These are phyloP conservation scores for Phylloporus rhodoxanthus DNA, from an alignment of 768 basidiomycete species.

Conservation along the genomic window DNA sequence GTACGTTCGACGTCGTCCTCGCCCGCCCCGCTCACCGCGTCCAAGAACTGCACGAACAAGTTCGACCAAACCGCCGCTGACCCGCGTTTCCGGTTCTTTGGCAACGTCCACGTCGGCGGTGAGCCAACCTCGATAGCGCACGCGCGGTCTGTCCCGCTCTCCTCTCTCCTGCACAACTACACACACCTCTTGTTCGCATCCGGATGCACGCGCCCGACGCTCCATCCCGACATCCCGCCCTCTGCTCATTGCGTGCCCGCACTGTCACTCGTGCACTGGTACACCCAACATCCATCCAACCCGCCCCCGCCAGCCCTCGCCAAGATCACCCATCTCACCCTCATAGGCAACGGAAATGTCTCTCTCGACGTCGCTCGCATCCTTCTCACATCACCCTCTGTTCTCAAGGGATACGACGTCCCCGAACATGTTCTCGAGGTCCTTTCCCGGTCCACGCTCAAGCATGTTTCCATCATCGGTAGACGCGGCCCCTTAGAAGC, in stretches of 20 bases:
- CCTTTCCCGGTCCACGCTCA: constrained; percentile 55
- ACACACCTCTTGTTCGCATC: constrained; percentile 83
- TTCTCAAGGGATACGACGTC: constrained; percentile 69
- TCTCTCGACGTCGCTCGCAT: constrained; percentile 90
- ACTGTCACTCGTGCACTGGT: constrained; percentile 88
- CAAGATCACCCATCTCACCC: constrained; percentile 60
- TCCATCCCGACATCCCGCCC: constrained; percentile 49
- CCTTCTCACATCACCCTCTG: constrained; percentile 63
- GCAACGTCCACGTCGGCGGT: constrained; percentile 67
- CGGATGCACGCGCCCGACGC: constrained; percentile 66
- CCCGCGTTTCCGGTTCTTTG: constrained; percentile 81
- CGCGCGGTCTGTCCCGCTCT: constrained; percentile 52
- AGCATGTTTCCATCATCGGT: constrained; percentile 77
- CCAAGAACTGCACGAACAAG: constrained; percentile 92
- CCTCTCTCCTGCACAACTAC: constrained; percentile 63
- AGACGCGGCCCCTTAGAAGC: constrained; percentile 85
- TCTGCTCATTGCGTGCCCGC: constrained; percentile 59
- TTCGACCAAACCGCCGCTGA: constrained; percentile 82
- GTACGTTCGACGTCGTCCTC: constrained; percentile 26
- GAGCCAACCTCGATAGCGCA: constrained; percentile 43
- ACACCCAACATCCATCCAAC: constrained; percentile 82
- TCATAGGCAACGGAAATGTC: constrained; percentile 95
- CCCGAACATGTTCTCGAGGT: constrained; percentile 68
- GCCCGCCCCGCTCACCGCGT: constrained; percentile 8
- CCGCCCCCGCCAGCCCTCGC: constrained; percentile 60